Percentiles rank a stretch among this genome's conserved stretches.
These are phyloP conservation scores for Rhodotorula toruloides DNA, from an alignment of 768 basidiomycete species.

Conservation along the genomic window DNA sequence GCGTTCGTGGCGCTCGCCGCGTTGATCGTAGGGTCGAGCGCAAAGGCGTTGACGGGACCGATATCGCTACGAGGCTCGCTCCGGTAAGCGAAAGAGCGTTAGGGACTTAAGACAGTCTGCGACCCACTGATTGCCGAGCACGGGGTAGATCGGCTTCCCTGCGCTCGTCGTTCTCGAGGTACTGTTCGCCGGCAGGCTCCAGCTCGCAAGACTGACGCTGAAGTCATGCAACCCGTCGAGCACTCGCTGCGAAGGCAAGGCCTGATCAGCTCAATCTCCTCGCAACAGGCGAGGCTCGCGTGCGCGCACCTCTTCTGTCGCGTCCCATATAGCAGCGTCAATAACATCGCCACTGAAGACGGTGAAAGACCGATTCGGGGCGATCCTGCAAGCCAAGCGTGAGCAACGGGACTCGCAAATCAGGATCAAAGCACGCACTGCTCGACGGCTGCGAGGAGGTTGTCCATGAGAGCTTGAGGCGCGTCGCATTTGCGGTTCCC, in stretches of 20 bases:
- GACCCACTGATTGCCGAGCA: constrained; percentile 45
- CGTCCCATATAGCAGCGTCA: constrained; percentile 45
- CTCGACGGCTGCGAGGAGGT: constrained; percentile 53
- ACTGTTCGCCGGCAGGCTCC: neutral
- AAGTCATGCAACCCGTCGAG: too few relatives aligned
- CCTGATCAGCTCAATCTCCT: too few relatives aligned
- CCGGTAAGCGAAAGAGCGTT: too few relatives aligned
- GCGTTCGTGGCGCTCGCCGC: constrained; percentile 47
- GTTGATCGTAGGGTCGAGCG: constrained; percentile 51
- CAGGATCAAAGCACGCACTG: too few relatives aligned
- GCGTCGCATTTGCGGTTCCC: constrained; percentile 52
- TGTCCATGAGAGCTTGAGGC: constrained; percentile 53
- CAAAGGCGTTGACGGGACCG: constrained; percentile 58
- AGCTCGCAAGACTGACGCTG: too few relatives aligned
- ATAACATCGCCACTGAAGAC: constrained; percentile 65
- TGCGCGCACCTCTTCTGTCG: constrained; percentile 19
- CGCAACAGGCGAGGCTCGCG: too few relatives aligned
- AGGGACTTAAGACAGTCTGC: too few relatives aligned
- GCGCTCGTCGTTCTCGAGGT: constrained; percentile 21
- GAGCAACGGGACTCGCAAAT: too few relatives aligned
- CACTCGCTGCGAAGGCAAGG: too few relatives aligned
- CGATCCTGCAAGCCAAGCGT: constrained; percentile 7
- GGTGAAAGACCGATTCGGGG: constrained; percentile 47
- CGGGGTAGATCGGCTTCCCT: constrained; percentile 26
- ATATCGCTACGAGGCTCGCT: constrained; percentile 57